Evolutionary conservation across 75 land plant genomes (phyloP), one percentile per base, ranked within the genome.

Genomic region (Pinus taeda): DNA sequence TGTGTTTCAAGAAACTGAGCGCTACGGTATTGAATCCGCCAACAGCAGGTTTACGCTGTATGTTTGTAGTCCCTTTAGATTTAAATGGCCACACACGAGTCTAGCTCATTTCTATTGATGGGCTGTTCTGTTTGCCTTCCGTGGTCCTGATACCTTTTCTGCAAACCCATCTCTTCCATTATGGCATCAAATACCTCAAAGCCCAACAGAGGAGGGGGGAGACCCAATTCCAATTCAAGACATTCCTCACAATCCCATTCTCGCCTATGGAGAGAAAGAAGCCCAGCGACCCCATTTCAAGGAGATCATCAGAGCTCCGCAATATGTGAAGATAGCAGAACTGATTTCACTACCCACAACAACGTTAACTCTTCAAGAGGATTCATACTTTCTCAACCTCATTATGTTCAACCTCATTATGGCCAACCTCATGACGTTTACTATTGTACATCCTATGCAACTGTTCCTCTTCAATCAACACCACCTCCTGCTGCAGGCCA

Each of bases 391-490:
- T 69, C 49, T 45, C 49, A 8, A n/a, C 39, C 39, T 42, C 45
- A 69, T 69, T 69, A 69, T 69, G 71, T 21, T 39, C 71, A 69
- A 21, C 39, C 39, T 42, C 45, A 69, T 69, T 69, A 69, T 69
- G 42, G 21, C 20, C 71, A 69, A 3, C 71, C 71, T 0, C 71
- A 69, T n/a, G 71, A 69, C 2, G 37, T 69, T 69, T 69, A 39
- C 71, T 69, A 69, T 36, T 69, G 39, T 69, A 42, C 71, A 69
- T 69, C 71, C 53, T 69, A 69, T 69, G 71, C 71, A 45, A 45
- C 49, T 45, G 49, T 45, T 45, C 71, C 71, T 20, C 49, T 69
- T 69, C 71, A 69, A 7, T n/a, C 20, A 18, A 20, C 39, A 18
- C 71, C 71, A 69, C 71, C 71, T 42, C 71, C 71, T n/a, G 53